phyloP scores from a whole-genome alignment of 441 rosid species.

The Isatis lusitanica region DNA sequence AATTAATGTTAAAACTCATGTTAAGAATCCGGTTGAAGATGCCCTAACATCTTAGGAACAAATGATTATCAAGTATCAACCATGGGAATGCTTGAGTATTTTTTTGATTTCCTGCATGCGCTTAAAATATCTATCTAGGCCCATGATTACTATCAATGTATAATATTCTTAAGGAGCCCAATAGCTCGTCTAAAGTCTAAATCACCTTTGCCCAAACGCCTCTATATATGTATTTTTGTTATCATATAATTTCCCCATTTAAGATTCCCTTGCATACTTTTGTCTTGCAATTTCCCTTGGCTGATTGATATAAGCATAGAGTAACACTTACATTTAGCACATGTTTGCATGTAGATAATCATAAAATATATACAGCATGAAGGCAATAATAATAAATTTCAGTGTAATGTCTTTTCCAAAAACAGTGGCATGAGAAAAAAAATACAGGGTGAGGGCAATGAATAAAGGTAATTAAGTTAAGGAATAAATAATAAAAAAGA shows the following conservation, averaged over 20 bases:
- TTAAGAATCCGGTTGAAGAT: too few species aligned
- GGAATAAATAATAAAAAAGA: neutral
- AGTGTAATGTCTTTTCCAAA: neutral
- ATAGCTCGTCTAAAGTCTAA: neutral
- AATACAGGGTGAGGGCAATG: neutral
- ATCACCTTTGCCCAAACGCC: neutral
- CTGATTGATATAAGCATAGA: neutral
- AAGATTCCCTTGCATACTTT: neutral
- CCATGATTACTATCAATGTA: neutral
- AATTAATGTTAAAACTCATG: too few species aligned
- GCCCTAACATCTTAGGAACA: neutral
- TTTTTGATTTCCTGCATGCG: neutral
- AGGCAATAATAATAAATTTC: neutral
- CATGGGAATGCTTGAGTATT: neutral
- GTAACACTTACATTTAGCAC: neutral
- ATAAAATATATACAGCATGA: neutral
- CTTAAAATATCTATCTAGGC: neutral
- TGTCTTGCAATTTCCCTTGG: neutral
- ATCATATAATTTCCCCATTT: neutral
- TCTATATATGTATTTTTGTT: neutral
- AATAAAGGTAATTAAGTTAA: neutral
- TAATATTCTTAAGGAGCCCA: neutral
- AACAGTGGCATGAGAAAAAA: conserved; percentile 8
- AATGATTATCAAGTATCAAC: neutral
- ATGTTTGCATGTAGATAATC: neutral